Conservation (phyloP, 441 rosid genomes). For the Gossypium schwendimanii region DNA sequence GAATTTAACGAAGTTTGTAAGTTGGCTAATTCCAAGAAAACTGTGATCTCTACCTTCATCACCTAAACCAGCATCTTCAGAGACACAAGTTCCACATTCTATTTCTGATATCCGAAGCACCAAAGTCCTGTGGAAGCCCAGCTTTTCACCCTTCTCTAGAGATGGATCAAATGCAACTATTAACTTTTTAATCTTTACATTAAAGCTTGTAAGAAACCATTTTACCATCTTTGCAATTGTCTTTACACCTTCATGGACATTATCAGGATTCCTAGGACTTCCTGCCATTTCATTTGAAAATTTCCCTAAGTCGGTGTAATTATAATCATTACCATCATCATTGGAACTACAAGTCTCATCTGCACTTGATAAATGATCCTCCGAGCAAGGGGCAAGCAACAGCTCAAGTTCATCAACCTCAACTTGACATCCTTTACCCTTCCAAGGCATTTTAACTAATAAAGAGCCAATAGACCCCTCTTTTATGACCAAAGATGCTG, state of each 20-base stretch:
- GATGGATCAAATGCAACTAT: slow-evolving; percentile 81
- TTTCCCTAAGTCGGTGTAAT: slow-evolving; percentile 31
- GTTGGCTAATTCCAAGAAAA: slow-evolving; percentile 66
- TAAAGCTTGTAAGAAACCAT: slow-evolving; percentile 84
- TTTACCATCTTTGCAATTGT: slow-evolving; percentile 96
- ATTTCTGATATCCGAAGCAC: slow-evolving; percentile 66
- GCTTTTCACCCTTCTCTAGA: slow-evolving; percentile 29
- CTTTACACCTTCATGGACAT: slow-evolving; percentile 98
- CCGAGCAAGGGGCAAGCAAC: slow-evolving; percentile 52
- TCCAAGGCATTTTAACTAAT: slow-evolving; percentile 82
- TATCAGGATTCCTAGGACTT: slow-evolving; percentile 35
- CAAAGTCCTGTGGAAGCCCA: slow-evolving; percentile 38
- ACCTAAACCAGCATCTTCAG: slow-evolving; percentile 43
- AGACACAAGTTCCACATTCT: slow-evolving; percentile 73
- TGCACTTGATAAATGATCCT: slow-evolving; percentile 23
- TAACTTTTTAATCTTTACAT: slow-evolving; percentile 60
- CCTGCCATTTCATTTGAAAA: slow-evolving; percentile 33
- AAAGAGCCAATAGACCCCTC: slow-evolving; percentile 96
- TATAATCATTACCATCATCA: slow-evolving; percentile 27
- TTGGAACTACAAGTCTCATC: slow-evolving; percentile 27
- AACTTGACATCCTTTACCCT: slow-evolving; percentile 70
- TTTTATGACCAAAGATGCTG: slow-evolving; percentile 56
- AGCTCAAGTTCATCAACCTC: slow-evolving; percentile 92
- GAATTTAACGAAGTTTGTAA: slow-evolving; percentile 71
- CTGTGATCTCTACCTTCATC: slow-evolving; percentile 33